Base-by-base conservation (phyloP, 2,329 filamentous ascomycete species). In the Orbilia brochopaga region DNA sequence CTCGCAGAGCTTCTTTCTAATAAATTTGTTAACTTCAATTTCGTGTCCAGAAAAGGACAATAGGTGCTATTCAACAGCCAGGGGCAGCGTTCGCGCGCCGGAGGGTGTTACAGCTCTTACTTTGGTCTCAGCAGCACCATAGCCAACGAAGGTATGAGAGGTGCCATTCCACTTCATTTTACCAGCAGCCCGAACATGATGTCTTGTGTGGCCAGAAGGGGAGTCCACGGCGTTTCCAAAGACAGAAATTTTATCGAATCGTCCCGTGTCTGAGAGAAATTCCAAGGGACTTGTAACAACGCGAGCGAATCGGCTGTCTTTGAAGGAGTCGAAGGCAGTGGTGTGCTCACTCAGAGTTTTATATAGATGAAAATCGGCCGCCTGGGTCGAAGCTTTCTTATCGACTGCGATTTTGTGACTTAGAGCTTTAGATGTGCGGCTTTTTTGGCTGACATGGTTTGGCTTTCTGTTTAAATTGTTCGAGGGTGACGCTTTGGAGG, bases 111-210 rank as follows among this genome's bases (percentile, higher is more conserved):
- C n/a, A 2, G 19, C 15, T 21, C 13, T 37, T 62, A 64, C 66
- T 54, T 70, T 54, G 8, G n/a, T 50, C 15, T n/a, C 32, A 46
- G 54, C 59, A 15, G 66, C 37, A 35, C 66, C 66, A 44, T 59
- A 70, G 10, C 66, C 66, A 37, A 46, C 42, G 21, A 60, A 70
- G 4, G 35, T 60, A 19, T 52, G 42, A n/a, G 59, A 27, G 15
- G 19, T 23, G n/a, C 56, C 54, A 15, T 64, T 40, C 15, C 63
- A 27, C 23, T 64, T 37, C 40, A 70, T 55, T 46, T 70, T 70
- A 2, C 66, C 66, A 13, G 66, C 63, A 23, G 66, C 66, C 15
- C 66, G 53, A 24, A 70, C 59, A 46, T 70, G 59, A 23, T 70
- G 53, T 10, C 42, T 42, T 15, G 27, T 42, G 4, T 19, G 11